phyloP scores from a whole-genome alignment of 129 eudicot species.

The Arctium lappa region DNA sequence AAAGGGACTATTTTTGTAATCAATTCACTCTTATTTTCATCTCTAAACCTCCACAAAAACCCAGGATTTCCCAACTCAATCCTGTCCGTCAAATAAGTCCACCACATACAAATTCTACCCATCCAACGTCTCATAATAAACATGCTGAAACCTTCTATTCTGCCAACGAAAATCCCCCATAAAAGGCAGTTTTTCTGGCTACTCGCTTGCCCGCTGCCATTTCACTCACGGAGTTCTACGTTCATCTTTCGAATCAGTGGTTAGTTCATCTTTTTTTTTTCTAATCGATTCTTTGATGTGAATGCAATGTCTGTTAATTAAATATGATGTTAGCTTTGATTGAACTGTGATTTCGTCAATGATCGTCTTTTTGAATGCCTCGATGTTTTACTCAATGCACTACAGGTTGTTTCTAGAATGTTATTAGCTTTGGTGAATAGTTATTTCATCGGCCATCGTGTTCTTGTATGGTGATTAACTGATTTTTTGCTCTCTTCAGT shows the following conservation, averaged over 20 bases:
- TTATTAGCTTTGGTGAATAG: background rate
- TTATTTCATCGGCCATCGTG: background rate
- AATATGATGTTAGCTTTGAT: background rate
- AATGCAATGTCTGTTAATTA: background rate
- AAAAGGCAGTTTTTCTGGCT: background rate
- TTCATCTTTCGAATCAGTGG: background rate
- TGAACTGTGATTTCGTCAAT: background rate
- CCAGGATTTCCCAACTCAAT: constrained; percentile 2
- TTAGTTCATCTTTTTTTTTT: background rate
- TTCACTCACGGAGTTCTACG: background rate
- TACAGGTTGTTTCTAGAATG: background rate
- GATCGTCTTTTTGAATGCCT: background rate
- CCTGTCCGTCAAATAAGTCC: background rate
- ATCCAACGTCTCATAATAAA: constrained; percentile 13
- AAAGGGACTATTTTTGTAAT: no score
- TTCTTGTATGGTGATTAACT: background rate
- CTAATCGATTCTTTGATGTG: background rate
- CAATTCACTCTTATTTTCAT: no score
- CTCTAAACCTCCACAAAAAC: background rate
- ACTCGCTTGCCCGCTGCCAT: background rate
- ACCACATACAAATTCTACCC: background rate
- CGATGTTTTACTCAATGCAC: background rate
- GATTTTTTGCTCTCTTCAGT: background rate
- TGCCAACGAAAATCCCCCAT: background rate
- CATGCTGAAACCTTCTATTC: background rate